phyloP scores from a whole-genome alignment of 2,329 filamentous ascomycete genomes.

The Xylariaceae sp. region DNA sequence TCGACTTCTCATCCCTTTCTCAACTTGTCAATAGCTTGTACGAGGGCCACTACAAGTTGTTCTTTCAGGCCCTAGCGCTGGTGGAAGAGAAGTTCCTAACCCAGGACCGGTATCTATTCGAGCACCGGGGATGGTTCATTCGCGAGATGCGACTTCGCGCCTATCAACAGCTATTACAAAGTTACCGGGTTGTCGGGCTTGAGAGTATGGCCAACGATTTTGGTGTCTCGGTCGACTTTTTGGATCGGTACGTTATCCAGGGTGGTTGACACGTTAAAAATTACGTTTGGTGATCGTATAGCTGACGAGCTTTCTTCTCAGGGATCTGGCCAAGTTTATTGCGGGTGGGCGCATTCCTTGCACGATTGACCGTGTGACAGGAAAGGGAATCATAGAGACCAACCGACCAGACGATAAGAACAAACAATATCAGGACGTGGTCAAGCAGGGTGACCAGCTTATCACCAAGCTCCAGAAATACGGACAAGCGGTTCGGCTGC shows the following conservation, averaged over 20 bases:
- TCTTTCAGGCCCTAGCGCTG: conserved; percentile 82
- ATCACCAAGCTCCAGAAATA: conserved; percentile 99
- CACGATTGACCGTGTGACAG: conserved; percentile 94
- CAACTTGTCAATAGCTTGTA: conserved; percentile 89
- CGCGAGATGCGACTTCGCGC: conserved; percentile 95
- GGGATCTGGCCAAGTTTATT: conserved; percentile 95
- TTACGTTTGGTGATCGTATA: not conserved
- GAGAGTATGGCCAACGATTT: conserved; percentile 97
- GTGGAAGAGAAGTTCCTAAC: conserved; percentile 93
- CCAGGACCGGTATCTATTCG: conserved; percentile 89
- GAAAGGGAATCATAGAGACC: conserved; percentile 95
- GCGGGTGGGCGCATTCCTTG: conserved; percentile 89
- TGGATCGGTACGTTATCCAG: conserved; percentile 76
- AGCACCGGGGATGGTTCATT: conserved; percentile 96
- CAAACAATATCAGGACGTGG: conserved; percentile 97
- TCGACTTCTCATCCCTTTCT: conserved; percentile 86
- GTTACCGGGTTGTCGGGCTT: conserved; percentile 93
- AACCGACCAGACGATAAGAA: conserved; percentile 98
- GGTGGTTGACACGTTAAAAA: no score
- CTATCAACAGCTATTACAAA: conserved; percentile 95
- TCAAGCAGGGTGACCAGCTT: conserved; percentile 93
- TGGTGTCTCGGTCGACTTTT: conserved; percentile 91
- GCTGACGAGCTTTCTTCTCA: conserved; percentile 32
- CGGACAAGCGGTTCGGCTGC: conserved; percentile 87
- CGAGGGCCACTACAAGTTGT: conserved; percentile 86